Base-by-base conservation (phyloP, 495 filamentous ascomycete species). In the Immersiella caudata region DNA sequence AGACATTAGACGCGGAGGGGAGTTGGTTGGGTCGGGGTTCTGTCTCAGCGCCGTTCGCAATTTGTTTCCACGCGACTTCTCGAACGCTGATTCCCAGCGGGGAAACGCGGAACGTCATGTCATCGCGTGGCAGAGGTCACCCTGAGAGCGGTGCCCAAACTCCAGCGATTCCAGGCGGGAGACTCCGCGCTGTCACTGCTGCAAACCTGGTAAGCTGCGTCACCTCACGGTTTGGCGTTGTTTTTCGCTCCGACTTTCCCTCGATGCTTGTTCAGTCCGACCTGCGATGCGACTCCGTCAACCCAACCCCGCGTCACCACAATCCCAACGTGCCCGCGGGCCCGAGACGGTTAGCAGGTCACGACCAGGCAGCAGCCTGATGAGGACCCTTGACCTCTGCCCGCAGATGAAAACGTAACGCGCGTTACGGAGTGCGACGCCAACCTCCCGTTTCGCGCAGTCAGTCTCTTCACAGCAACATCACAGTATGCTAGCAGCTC, bases 11-110 rank as follows among this genome's bases (percentile, higher is more conserved):
- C 29, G 29, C 29, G 29, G 29, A 8, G 29, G 29, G 8, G 8
- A 33, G 8, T 33, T 8, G 29, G 29, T 33, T 33, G 29, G 29
- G 29, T 33, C 29, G 16, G 16, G 40, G 9, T 12, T 18, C 40
- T 46, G 40, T 46, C 40, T 46, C 40, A 46, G 16, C 16, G 29
- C 9, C 57, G 22, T 14, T 60, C 26, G 29, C 57, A 5, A 14
- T 36, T 60, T n/a, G 24, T 36, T 60, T 60, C 57, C 26, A 60
- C 27, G 22, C 12, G 57, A 21, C 29, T 60, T 60, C 57, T 60
- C 26, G 57, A 60, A 60, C 57, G 26, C 29, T 16, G 25, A 22
- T n/a, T 29, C n/a, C 16, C 11, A 20, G 8, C 20, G 57, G 57
- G 11, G 26, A 33, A 60, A 40, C 57, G 29, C 36, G 57, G 57